Conservation (phyloP, 1,284 basidiomycete species). For the Cutaneotrichosporon dermatis region DNA sequence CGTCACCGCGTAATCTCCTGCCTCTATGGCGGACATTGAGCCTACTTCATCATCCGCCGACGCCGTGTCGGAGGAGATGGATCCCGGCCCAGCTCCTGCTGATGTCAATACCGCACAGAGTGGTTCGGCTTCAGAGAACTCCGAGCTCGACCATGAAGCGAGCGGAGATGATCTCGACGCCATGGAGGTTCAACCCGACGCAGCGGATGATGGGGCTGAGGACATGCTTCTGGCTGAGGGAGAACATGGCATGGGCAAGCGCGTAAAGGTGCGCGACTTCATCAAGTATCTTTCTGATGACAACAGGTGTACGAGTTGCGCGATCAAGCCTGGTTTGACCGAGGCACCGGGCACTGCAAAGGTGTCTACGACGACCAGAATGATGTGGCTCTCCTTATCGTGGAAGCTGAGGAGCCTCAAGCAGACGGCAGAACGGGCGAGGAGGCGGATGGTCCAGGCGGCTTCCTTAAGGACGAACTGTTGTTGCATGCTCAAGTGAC, state of each 20-base stretch:
- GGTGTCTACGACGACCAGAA: constrained; percentile 75
- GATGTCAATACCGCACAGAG: not conserved
- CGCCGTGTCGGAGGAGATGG: constrained; percentile 5
- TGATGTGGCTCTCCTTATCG: constrained; percentile 75
- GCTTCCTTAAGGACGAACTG: constrained; percentile 45
- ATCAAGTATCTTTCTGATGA: not conserved
- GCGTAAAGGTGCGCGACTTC: constrained; percentile 20
- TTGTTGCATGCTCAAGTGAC: constrained; percentile 41
- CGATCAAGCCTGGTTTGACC: constrained; percentile 82
- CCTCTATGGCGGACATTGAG: constrained; percentile 21
- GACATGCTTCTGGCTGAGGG: constrained; percentile 12
- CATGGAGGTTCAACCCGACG: constrained; percentile 15
- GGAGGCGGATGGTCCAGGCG: constrained; percentile 31
- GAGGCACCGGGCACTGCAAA: constrained; percentile 88
- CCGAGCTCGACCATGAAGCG: not conserved
- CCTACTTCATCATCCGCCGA: constrained; percentile 37
- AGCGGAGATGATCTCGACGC: constrained; percentile 5
- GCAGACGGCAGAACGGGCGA: constrained; percentile 53
- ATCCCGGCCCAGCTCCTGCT: no score
- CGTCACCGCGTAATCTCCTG: not conserved
- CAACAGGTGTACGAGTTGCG: constrained; percentile 83
- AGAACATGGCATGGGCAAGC: constrained; percentile 19
- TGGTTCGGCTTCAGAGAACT: not conserved
- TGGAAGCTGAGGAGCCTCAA: constrained; percentile 70
- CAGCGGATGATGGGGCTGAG: constrained; percentile 12